Evolutionary conservation across 306 rosid species (phyloP), one percentile per base, ranked within the genome.

Genomic region (Cyclanthera cordifolia): DNA sequence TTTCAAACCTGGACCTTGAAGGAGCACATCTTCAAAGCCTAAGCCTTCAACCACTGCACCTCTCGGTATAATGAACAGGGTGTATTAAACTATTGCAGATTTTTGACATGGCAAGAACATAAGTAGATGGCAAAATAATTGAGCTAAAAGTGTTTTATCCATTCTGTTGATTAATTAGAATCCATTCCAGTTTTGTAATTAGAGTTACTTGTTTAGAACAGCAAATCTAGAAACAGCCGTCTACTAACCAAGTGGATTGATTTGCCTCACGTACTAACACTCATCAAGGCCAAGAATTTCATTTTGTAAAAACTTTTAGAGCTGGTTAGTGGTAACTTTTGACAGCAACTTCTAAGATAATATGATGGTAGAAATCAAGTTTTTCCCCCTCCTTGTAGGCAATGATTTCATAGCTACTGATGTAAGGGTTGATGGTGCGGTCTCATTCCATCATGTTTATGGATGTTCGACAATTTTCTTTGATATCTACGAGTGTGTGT

Each of bases 341-440:
- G 52, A 63, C 53, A 66, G 71, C 71, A 45, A 66, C 39, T 66
- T 66, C 55, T 28, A 66, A 24, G 54, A 66, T 24, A 53, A 14
- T 41, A 32, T 64, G 53, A 24, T 66, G 13, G 54, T 21, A 15
- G 71, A 24, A 46, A 66, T 46, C 54, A 66, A 66, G 39, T 46
- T 23, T 57, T 64, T 1, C 6, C 70, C 30, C 8, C 53, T 45
- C 39, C 16, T 66, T 46, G 71, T 45, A 45, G 24, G 15, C 71
- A 66, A 46, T 66, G 71, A 66, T 66, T 27, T 39, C 17, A 3
- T 14, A 32, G 67, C 25, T 24, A 16, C 13, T 64, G 53, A 66
- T 46, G 53, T 24, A 8, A 24, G 17, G 39, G 19, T 46, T 24
- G 24, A 23, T 39, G 1, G 41, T 24, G 46, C 27, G 55, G 37